Base-by-base conservation (phyloP, 495 filamentous ascomycete species). In the Aspergillus taichungensis region DNA sequence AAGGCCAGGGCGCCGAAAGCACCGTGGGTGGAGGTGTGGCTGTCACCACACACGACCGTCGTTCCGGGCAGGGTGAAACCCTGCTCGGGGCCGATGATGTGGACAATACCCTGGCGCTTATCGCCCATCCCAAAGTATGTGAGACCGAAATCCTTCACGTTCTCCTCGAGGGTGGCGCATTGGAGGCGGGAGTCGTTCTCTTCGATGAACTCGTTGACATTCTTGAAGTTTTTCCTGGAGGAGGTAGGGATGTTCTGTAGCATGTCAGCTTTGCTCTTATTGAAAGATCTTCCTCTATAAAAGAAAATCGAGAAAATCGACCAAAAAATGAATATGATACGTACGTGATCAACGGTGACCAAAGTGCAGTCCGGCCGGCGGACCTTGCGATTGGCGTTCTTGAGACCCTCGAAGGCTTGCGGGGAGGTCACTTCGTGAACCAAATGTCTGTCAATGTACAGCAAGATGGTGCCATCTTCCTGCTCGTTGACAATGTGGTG, bases 41-140 rank as follows among this genome's bases (percentile, higher is more conserved):
- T 90, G 75, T 98, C 92, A 57, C 92, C 92, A 60, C 92, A 98
- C 49, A 98, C 92, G 27, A 98, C 85, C 12, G 92, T 98, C 31
- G 92, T 96, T 46, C 90, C 92, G 7, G 92, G 92, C 12, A 98
- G 84, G 32, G 92, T 98, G 74, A 98, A 98, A 49, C 92, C 92
- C 65, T 98, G 92, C 74, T 98, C 92, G 34, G 92, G 92, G n/a
- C 92, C 92, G 54, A 98, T 95, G 58, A 98, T 85, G 66, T 98
- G 92, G 34, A 98, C 92, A 60, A 98, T 98, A 53, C 92, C 92
- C 71, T 98, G 92, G 29, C 92, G 79, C 73, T 94, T 94, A 67
- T 97, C 92, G 34, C 82, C 88, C 48, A 98, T 81, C 41, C 92
- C 92, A 55, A 98, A 98, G 69, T 96, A 98, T 59, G 92, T 96